Evolutionary conservation across 2,329 filamentous ascomycete genomes (phyloP), one percentile per base, ranked within the genome.

Genomic region (Ramichloridium luteum): DNA sequence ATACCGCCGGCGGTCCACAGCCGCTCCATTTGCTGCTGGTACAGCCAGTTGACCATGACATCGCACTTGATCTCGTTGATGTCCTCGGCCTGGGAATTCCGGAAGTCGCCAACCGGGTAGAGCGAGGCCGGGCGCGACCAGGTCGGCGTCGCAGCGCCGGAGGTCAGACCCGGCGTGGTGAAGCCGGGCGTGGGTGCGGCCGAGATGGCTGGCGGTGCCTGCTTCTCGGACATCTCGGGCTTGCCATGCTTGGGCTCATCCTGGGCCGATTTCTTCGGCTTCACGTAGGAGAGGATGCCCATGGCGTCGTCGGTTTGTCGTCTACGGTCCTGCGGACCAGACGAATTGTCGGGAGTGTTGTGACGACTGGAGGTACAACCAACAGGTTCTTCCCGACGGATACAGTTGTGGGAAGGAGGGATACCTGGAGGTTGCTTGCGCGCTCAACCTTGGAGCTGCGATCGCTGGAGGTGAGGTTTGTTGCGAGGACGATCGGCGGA

Each of bases 21-120:
- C 34, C 55, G 59, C 47, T 75, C 68, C 39, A 72, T 59, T 39
- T 77, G 72, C 45, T 73, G 68, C 36, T 73, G 67, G 48, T 74
- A 70, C 2, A 78, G 60, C 64, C 68, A 77, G 43, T 68, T 74
- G 44, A 72, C 72, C 62, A 75, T 71, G 40, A 78, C 66, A 48
- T 77, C 70, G 41, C 60, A 64, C 48, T 70, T 73, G 47, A 74
- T 63, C 37, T 72, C 65, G 28, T 60, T 50, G 28, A 71, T 53
- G 25, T 59, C 61, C 18, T 67, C 62, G 30, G 55, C 53, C 17
- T 55, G 44, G 4, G 45, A 46, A 53, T 65, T 57, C 15, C 54
- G 49, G 37, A 49, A 55, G 22, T 56, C 51, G 23, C 51, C 50
- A 13, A 29, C 34, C 3, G 55, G 54, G 32, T 53, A 54, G 6